Evolutionary conservation across 768 basidiomycete genomes (phyloP), one percentile per base, ranked within the genome.

Genomic region (Kwoniella sp.): DNA sequence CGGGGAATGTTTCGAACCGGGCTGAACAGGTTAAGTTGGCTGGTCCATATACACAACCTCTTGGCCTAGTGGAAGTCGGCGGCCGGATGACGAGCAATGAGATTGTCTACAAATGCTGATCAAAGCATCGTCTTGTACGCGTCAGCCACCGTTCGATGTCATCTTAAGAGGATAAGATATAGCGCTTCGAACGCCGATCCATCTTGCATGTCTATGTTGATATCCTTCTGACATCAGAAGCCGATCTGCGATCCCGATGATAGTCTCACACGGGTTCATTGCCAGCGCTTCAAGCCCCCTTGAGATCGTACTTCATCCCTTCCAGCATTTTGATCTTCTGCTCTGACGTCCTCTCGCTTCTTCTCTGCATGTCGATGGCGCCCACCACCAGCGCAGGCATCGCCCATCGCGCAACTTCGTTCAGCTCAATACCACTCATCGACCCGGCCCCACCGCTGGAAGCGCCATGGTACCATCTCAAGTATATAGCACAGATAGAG

Each of bases 281-380:
- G 17, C 41, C 41, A 45, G 47, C 28, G 4, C 22, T 17, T 45
- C 61, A 68, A n/a, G 58, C 68, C 23, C 74, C 74, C 58, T 75
- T 75, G 47, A 63, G 31, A 45, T 71, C 51, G 53, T 73, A 75
- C 60, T 65, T 73, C 54, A 69, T 34, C 45, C 47, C 55, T 54
- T 76, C 73, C 26, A 73, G 37, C 45, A 55, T 12, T 9, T 15
- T 38, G 41, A 76, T 23, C 25, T 58, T 67, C 45, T 45, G 48
- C 52, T 73, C 64, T 7, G 60, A 45, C 2, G 63, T 67, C 31
- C 41, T 62, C 55, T 74, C 75, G 9, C 66, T 60, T 38, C 71
- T 28, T 29, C 67, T 52, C 51, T 72, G 71, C 31, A 74, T 55
- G 30, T 71, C 67, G 1, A 72, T 67, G 7, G 65, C 71, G 12